A percentile compares a stretch with the other conserved stretches of the same genome.
These are phyloP conservation scores for Crithidia brevicula DNA, from an alignment of 208 protist species.

Conservation along the genomic window DNA sequence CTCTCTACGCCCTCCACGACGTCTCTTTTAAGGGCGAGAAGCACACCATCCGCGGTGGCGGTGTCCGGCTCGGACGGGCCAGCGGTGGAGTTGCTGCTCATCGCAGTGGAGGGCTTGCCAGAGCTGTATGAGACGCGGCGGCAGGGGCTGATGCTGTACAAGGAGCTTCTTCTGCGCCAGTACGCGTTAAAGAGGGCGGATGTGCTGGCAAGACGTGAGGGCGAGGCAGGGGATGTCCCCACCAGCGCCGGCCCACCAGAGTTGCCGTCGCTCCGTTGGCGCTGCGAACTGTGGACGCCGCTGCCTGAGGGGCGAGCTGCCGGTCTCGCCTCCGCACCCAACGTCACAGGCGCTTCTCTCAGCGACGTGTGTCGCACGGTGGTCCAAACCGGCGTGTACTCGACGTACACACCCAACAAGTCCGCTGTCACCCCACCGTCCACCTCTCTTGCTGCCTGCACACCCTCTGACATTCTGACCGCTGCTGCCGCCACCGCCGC, in stretches of 20 bases:
- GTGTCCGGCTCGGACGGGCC: background rate
- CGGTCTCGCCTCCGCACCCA: background rate
- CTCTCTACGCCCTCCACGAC: background rate
- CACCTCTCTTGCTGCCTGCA: background rate
- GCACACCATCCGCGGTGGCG: background rate
- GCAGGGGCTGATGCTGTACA: constrained; percentile 14
- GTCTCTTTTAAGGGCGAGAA: background rate
- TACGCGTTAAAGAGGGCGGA: background rate
- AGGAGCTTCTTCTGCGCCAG: background rate
- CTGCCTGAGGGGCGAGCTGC: background rate
- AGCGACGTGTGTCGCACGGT: background rate
- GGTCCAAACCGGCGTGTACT: constrained; percentile 1
- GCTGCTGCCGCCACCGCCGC: background rate
- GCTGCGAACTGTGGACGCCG: constrained; percentile 19
- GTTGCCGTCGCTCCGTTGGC: constrained; percentile 11
- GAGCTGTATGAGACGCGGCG: constrained; percentile 13
- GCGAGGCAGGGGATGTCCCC: background rate
- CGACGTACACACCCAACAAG: constrained; percentile 4
- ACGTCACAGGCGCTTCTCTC: background rate
- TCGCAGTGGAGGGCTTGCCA: constrained; percentile 23
- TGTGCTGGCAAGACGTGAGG: background rate
- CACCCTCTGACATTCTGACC: too few species aligned
- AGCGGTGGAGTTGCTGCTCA: constrained; percentile 10
- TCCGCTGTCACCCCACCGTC: background rate
- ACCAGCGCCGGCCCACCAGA: background rate